phyloP scores from a whole-genome alignment of 139 green algal species.

The Picochlorum sp. region DNA sequence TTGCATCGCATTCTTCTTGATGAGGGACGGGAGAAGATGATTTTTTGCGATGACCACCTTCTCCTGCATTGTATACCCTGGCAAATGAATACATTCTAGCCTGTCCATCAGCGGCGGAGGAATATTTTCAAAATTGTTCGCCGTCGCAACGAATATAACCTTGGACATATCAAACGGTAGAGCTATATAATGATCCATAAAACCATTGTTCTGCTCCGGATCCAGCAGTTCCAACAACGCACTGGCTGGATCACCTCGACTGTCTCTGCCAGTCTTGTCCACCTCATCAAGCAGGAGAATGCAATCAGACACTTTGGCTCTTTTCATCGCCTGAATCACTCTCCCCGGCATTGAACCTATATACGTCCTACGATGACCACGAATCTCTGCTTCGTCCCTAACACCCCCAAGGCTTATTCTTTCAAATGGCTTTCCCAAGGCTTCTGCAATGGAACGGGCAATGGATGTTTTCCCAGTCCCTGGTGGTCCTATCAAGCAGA shows the following conservation, averaged over 20 bases:
- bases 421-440: slow-evolving; percentile 78
- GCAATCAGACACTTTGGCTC: slow-evolving; percentile 70
- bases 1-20: slow-evolving; percentile 58
- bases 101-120: slow-evolving; percentile 31
- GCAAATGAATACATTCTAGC: slow-evolving; percentile 78
- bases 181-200: slow-evolving; percentile 95
- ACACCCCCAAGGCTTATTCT: slow-evolving; percentile 87
- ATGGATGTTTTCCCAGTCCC: slow-evolving; percentile 93
- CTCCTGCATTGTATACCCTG: slow-evolving; percentile 86
- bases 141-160: slow-evolving; percentile 47
- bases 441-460: slow-evolving; percentile 70
- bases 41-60: slow-evolving; percentile 82
- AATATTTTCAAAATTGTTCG: slow-evolving; percentile 28
- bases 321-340: slow-evolving; percentile 8
- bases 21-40: slow-evolving; percentile 79
- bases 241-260: slow-evolving; percentile 78
- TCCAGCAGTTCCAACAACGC: slow-evolving; percentile 97
- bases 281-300: slow-evolving; percentile 97
- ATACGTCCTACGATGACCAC: slow-evolving; percentile 90
- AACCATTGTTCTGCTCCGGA: slow-evolving; percentile 93
- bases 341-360: slow-evolving; percentile 92
- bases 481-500: slow-evolving; percentile 90
- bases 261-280: slow-evolving; percentile 77
- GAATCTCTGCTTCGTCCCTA: slow-evolving; percentile 90
- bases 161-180: slow-evolving; percentile 79